Base-by-base conservation (phyloP, 225 moss, liverwort and hornwort genomes). In the Climacium dendroides region DNA sequence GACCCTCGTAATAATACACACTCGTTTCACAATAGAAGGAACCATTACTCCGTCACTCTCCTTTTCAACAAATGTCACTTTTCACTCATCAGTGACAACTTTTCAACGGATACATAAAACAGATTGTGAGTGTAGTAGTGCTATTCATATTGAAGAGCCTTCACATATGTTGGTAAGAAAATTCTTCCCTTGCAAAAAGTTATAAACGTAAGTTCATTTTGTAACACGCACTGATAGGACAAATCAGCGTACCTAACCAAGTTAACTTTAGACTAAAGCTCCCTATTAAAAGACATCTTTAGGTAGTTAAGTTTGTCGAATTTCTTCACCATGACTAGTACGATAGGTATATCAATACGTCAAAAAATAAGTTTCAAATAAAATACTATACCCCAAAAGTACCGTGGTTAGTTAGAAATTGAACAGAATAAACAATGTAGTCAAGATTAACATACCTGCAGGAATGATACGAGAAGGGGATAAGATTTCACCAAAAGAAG, bases 381-480 rank as follows among this genome's bases (percentile, higher is more conserved):
- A 32, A 34, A 47, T 43, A 22, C 32, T 32, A 30, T 22, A 30
- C 10, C 39, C 54, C 54, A 22, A 15, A 54, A 69, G 67, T 45
- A 69, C 28, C 67, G 29, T 28, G 52, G 28, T 65, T 65, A 37
- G 10, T 22, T 65, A 28, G 39, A 66, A 29, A 67, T 29, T 12
- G 19, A 7, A 39, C 13, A 53, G 53, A 67, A 82, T 10, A 67
- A 39, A 30, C 23, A 9, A 28, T 39, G 22, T 78, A 60, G 72
- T 73, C 64, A 41, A 76, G 53, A 87, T 37, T 35, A 39, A 47
- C 73, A 80, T 87, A 89, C 95, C 92, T 88, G 94, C 85, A 81
- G 96, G 93, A 82, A 97, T 96, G 81, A 97, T 85, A 59, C 98
- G 93, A 52, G 95, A 94, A 75, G 98, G 96, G 48, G 98, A 97